Base-by-base conservation (phyloP, 148 eudicot species). In the Rhododendron simsii region DNA sequence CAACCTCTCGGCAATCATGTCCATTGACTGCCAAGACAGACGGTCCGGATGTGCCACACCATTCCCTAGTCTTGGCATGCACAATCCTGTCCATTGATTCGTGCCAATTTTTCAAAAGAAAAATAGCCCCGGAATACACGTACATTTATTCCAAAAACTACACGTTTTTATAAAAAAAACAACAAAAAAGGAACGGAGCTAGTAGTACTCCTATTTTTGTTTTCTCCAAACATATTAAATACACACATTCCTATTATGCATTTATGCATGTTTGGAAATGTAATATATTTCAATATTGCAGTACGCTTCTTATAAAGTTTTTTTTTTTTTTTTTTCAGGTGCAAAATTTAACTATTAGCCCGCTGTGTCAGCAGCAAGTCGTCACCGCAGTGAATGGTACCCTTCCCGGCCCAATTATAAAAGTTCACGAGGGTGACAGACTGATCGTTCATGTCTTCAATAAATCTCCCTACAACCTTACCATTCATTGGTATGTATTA, bases 401-500 rank as follows among this genome's bases (percentile, higher is more conserved):
- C 37, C 82, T 89, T 23, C 95, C 96, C 1, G 96, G 96, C 0
- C 96, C 96, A 11, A 81, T 87, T 2, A 79, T 94, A 50, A 86
- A 67, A 2, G 93, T 92, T 21, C 83, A 65, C 3, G 94, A 93
- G 85, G 96, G 95, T 15, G 95, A 94, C 55, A 89, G 91, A 21
- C 83, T 93, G 45, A 83, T 94, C 23, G 91, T 94, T 30, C 95
- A 93, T 65, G 95, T 94, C 81, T 23, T 50, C 30, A 94, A 94
- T 63, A 85, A 83, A 23, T 93, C 94, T 7, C 95, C 96, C 1
- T 92, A 92, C 86, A 90, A 93, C 61, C 81, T 94, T 35, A 84
- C 92, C 20, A 92, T 94, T 55, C 96, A 94, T 37, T 94, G 96
- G 95, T 94, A 88, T 16, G 39, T 10, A n/a, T 3, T 1, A 16